These are phyloP conservation scores for Strigomonas oncopelti DNA, from an alignment of 208 protist genomes.

Conservation along the genomic window DNA sequence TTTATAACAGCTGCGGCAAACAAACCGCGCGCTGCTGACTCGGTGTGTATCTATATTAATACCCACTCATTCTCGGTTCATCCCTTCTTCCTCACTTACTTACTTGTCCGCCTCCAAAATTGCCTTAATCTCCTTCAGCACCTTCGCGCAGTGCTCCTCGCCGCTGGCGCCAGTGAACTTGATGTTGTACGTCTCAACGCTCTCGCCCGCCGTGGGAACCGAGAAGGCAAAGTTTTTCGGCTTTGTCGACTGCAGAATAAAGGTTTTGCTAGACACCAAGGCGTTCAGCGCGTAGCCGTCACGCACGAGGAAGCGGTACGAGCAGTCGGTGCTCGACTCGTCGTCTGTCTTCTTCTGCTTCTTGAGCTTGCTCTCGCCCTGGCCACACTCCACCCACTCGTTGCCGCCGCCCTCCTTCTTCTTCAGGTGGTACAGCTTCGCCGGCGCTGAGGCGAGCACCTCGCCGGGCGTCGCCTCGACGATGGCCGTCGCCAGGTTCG, in stretches of 20 bases:
- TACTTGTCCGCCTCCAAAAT: not conserved
- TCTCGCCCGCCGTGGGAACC: not conserved
- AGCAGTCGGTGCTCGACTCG: not conserved
- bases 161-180: slow-evolving; percentile 6
- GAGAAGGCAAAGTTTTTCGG: slow-evolving; percentile 5
- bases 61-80: too few species aligned
- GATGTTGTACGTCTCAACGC: not conserved
- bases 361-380: slow-evolving; percentile 6
- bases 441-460: slow-evolving; percentile 6
- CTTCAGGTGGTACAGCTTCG: slow-evolving; percentile 9
- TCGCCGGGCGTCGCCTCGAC: slow-evolving; percentile 2
- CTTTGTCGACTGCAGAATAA: slow-evolving; percentile 1
- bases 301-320: slow-evolving; percentile 10
- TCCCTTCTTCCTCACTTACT: not conserved
- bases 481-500: not conserved
- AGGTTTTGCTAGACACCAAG: slow-evolving; percentile 2
- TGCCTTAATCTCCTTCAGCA: slow-evolving; percentile 8
- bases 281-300: slow-evolving; percentile 11
- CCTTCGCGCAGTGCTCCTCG: not conserved
- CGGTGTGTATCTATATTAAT: too few species aligned
- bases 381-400: slow-evolving; percentile 1
- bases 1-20: too few species aligned
- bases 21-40: too few species aligned
- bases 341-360: slow-evolving; percentile 5
- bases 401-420: slow-evolving; percentile 1